A percentile compares a stretch with the other conserved stretches of the same genome.
These are phyloP conservation scores for Chalciporus chontae DNA, from an alignment of 768 basidiomycete genomes.

Conservation along the genomic window DNA sequence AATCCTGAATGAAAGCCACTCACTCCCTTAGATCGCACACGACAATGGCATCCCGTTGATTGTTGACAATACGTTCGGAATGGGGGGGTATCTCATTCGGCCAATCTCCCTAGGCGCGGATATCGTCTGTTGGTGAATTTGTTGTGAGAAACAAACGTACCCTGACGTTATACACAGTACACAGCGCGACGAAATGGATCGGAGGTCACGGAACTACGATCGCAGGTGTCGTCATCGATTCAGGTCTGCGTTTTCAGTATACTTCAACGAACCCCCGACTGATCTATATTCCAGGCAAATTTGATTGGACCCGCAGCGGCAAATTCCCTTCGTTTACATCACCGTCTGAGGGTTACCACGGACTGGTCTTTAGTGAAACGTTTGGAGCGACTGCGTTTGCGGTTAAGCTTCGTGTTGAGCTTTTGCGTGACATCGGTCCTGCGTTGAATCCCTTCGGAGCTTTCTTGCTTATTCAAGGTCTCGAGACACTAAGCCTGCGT, in stretches of 20 bases:
- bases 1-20: not conserved
- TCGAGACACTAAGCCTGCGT: conserved; percentile 61
- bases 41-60: conserved; percentile 57
- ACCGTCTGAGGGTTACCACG: conserved; percentile 57
- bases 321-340: conserved; percentile 55
- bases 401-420: conserved; percentile 48
- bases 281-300: conserved; percentile 40
- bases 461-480: conserved; percentile 56
- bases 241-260: conserved; percentile 35
- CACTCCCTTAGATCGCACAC: conserved; percentile 49
- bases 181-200: conserved; percentile 67
- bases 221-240: conserved; percentile 59
- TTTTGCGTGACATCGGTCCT: conserved; percentile 51
- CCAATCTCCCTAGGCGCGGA: conserved; percentile 59
- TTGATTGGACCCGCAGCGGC: conserved; percentile 52
- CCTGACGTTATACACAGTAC: conserved; percentile 30
- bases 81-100: conserved; percentile 53
- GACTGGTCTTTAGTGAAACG: conserved; percentile 45
- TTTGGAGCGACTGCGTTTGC: conserved; percentile 52
- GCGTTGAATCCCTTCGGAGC: conserved; percentile 54
- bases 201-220: conserved; percentile 67
- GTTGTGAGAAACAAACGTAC: not conserved
- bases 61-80: conserved; percentile 64
- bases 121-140: conserved; percentile 40
- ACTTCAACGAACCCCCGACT: not conserved